Evolutionary conservation across 2,329 filamentous ascomycete species (phyloP).

Genomic region (Colletotrichum brevisporum): DNA sequence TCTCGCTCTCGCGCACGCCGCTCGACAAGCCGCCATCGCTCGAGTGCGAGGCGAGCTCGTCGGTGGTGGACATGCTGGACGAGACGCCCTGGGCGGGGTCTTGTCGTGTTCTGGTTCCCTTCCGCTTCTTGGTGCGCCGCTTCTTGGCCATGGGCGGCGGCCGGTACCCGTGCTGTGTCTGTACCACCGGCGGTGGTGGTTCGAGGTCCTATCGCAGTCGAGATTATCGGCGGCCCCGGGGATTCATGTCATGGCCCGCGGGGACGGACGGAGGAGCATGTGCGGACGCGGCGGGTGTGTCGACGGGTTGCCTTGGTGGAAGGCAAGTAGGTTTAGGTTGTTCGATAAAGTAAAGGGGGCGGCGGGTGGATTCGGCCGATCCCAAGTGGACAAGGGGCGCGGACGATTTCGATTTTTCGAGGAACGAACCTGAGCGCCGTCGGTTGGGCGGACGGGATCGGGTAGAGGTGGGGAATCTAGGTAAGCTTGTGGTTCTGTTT

Average conservation of each 20-base stretch:
- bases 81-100: constrained; percentile 36
- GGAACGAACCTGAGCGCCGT: constrained; percentile 21
- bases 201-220: constrained; percentile 32
- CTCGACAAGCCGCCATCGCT: constrained; percentile 51
- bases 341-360: constrained; percentile 8
- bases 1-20: constrained; percentile 51
- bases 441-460: constrained; percentile 14
- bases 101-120: constrained; percentile 44
- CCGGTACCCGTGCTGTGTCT: constrained; percentile 37
- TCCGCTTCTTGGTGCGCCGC: constrained; percentile 48
- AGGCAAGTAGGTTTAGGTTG: not conserved
- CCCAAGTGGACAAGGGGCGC: constrained; percentile 9
- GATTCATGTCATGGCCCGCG: constrained; percentile 35
- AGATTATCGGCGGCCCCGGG: constrained; percentile 15
- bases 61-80: constrained; percentile 50
- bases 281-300: constrained; percentile 7
- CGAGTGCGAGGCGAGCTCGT: constrained; percentile 50
- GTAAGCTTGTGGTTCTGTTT: not conserved
- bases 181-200: constrained; percentile 29
- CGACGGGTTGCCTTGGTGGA: not conserved
- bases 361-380: constrained; percentile 23
- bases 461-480: not conserved
- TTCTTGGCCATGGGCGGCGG: constrained; percentile 53
- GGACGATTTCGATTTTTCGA: constrained; percentile 20
- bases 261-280: constrained; percentile 3